Conservation (phyloP, 768 basidiomycete species). For the Lactifluus volemus region DNA sequence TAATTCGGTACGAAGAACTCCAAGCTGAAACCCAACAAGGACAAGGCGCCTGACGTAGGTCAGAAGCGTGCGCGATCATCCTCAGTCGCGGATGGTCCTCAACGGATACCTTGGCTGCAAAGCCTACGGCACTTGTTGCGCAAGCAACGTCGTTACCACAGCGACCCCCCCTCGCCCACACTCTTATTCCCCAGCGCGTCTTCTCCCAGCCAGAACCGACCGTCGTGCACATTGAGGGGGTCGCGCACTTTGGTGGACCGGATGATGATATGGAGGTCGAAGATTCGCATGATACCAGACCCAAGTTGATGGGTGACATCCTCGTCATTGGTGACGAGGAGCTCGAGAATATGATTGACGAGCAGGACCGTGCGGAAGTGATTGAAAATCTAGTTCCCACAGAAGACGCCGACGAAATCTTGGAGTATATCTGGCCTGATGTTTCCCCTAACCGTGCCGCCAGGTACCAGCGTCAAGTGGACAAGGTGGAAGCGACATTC, state of each 20-base stretch:
- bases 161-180: conserved; percentile 27
- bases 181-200: conserved; percentile 32
- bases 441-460: conserved; percentile 51
- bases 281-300: conserved; percentile 27
- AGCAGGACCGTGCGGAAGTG: conserved; percentile 36
- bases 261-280: conserved; percentile 58
- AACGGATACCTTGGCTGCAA: conserved; percentile 64
- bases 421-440: conserved; percentile 55
- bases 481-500: conserved; percentile 51
- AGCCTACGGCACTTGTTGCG: conserved; percentile 20
- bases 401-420: conserved; percentile 14
- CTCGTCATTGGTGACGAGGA: conserved; percentile 44
- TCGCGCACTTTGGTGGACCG: conserved; percentile 3
- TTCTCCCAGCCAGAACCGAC: conserved; percentile 34
- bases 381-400: conserved; percentile 32
- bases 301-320: conserved; percentile 35
- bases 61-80: conserved; percentile 54
- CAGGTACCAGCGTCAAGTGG: conserved; percentile 53
- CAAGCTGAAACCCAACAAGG: conserved; percentile 46
- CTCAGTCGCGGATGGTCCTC: conserved; percentile 53
- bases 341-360: conserved; percentile 54
- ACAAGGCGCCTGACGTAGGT: conserved; percentile 39
- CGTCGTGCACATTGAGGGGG: conserved; percentile 26
- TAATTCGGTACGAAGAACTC: conserved; percentile 24
- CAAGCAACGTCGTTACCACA: conserved; percentile 19